These are phyloP conservation scores for Rhodotorula sp. DNA, from an alignment of 1,284 basidiomycete species.

Conservation along the genomic window DNA sequence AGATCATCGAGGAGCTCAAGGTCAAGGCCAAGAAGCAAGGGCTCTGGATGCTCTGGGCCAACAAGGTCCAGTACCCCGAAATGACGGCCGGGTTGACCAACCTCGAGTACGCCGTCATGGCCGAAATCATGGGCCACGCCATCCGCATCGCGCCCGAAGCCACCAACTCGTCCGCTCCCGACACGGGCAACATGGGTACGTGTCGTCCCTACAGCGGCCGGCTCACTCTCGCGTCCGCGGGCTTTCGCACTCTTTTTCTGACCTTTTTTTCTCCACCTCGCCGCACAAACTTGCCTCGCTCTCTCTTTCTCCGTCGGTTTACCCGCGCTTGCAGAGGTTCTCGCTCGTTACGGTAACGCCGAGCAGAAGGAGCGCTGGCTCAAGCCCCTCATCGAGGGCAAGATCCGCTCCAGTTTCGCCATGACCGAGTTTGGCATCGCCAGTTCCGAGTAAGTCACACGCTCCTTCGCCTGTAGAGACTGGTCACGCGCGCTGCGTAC, in stretches of 20 bases:
- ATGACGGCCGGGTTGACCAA: slow-evolving; percentile 86
- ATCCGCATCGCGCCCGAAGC: slow-evolving; percentile 44
- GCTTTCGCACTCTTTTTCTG: neutral
- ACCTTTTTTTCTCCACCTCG: neutral
- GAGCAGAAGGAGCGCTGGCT: slow-evolving; percentile 93
- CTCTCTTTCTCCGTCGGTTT: neutral
- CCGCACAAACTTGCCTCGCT: neutral
- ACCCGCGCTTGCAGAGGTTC: slow-evolving; percentile 63
- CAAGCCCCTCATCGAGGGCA: slow-evolving; percentile 78
- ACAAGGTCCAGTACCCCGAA: slow-evolving; percentile 74
- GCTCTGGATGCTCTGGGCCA: slow-evolving; percentile 96
- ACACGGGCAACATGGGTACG: slow-evolving; percentile 35
- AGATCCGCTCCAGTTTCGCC: slow-evolving; percentile 87
- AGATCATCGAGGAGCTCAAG: slow-evolving; percentile 81
- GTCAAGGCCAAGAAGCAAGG: slow-evolving; percentile 79
- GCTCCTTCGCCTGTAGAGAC: neutral
- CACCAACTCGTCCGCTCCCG: slow-evolving; percentile 43
- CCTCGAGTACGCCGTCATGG: slow-evolving; percentile 96
- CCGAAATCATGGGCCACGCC: slow-evolving; percentile 80
- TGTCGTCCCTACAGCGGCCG: neutral
- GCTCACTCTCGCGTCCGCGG: neutral
- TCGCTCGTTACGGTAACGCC: slow-evolving; percentile 84
- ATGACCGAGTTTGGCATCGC: slow-evolving; percentile 83
- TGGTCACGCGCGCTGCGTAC: too few relatives aligned
- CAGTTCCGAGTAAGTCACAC: slow-evolving; percentile 53